Evolutionary conservation across 2,329 filamentous ascomycete genomes (phyloP).

Genomic region (Clonostachys byssicola): DNA sequence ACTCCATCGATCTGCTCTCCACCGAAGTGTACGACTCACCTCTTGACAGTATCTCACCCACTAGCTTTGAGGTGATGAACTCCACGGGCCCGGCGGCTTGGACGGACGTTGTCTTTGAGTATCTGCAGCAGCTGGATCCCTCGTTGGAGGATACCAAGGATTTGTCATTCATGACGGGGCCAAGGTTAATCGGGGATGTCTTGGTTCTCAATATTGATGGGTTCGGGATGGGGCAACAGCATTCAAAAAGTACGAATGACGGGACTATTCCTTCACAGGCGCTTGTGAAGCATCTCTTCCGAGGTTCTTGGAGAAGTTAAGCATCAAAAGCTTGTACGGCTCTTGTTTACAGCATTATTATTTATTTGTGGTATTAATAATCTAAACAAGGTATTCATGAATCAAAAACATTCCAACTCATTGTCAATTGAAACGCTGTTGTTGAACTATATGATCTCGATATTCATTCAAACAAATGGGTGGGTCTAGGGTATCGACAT

Average conservation of each 20-base stretch:
- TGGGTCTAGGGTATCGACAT: too few species aligned
- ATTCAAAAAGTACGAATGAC: slow-evolving; percentile 16
- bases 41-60: slow-evolving; percentile 7
- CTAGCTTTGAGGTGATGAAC: slow-evolving; percentile 20
- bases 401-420: too few species aligned
- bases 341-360: too few species aligned
- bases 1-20: slow-evolving; percentile 9
- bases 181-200: slow-evolving; percentile 8
- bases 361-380: too few species aligned
- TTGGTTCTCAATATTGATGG: slow-evolving; percentile 15
- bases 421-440: too few species aligned
- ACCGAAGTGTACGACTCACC: background rate
- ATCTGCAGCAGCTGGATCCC: slow-evolving; percentile 13
- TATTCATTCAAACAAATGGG: too few species aligned
- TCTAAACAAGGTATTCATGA: too few species aligned
- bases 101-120: slow-evolving; percentile 20
- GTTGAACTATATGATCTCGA: too few species aligned
- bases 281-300: slow-evolving; percentile 13
- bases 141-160: slow-evolving; percentile 4
- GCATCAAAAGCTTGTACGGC: too few species aligned
- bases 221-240: slow-evolving; percentile 17
- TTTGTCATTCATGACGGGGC: slow-evolving; percentile 6
- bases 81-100: slow-evolving; percentile 23
- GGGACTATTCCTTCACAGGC: slow-evolving; percentile 12
- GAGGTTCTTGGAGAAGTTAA: background rate